phyloP scores from a whole-genome alignment of 139 green algal species.

The Pseudopediastrum boryanum region DNA sequence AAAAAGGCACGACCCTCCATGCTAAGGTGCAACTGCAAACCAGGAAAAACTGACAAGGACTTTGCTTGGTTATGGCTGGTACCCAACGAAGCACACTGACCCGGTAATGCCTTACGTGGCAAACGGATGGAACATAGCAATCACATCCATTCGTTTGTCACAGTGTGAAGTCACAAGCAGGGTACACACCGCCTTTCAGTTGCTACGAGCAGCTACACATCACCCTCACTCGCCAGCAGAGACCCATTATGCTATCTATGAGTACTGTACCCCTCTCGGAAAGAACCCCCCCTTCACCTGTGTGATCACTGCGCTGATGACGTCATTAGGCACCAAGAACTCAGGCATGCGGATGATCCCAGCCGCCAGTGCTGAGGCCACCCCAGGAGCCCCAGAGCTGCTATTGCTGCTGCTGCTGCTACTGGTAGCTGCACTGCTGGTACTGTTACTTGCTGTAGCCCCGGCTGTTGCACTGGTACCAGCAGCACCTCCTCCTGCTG shows the following conservation, averaged over 20 bases:
- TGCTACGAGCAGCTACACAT: not conserved
- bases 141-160: not conserved
- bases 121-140: not conserved
- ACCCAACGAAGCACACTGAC: too few species aligned
- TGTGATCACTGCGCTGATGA: conserved; percentile 46
- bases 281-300: conserved; percentile 35
- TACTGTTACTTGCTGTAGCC: not conserved
- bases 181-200: not conserved
- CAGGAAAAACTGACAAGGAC: too few species aligned
- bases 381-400: not conserved
- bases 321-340: conserved; percentile 51
- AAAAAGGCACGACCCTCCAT: too few species aligned
- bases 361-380: not conserved
- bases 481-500: not conserved
- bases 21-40: too few species aligned
- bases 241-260: too few species aligned
- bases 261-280: too few species aligned
- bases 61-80: too few species aligned
- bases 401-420: not conserved
- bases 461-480: not conserved
- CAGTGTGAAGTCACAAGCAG: not conserved
- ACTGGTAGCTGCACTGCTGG: not conserved
- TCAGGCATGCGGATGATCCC: conserved; percentile 24
- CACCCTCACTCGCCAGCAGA: too few species aligned
- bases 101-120: too few species aligned